Conservation (phyloP, 805 yeast genomes). For the Pichia thaimueangensis region DNA sequence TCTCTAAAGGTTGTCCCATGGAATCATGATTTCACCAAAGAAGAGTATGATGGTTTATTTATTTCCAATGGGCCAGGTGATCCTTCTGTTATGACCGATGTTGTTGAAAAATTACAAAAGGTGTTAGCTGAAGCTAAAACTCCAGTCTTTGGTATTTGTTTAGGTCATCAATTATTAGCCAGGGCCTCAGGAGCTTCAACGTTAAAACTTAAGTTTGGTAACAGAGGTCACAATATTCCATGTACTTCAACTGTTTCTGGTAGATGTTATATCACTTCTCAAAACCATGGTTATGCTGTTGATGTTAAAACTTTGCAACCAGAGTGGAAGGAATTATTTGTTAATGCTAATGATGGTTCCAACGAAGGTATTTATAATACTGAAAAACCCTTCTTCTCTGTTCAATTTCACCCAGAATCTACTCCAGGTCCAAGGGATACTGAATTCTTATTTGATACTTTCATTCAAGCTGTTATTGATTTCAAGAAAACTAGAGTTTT, state of each 20-base stretch:
- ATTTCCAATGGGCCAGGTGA: conserved; percentile 99
- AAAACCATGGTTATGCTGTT: conserved; percentile 98
- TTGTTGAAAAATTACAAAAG: conserved; percentile 52
- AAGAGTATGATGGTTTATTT: conserved; percentile 90
- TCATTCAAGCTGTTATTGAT: conserved; percentile 73
- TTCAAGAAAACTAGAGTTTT: conserved; percentile 48
- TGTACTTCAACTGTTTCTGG: conserved; percentile 79
- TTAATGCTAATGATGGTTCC: conserved; percentile 93
- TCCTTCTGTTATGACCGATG: conserved; percentile 75
- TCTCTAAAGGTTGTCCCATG: conserved; percentile 94
- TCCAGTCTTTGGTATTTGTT: conserved; percentile 96
- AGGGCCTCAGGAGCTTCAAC: conserved; percentile 95
- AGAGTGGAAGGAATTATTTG: conserved; percentile 93
- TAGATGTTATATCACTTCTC: conserved; percentile 96
- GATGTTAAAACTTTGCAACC: conserved; percentile 64
- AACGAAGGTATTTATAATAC: conserved; percentile 97
- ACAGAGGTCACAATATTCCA: conserved; percentile 98
- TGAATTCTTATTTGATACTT: conserved; percentile 91
- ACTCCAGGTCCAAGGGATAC: conserved; percentile 99
- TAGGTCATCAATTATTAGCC: conserved; percentile 95
- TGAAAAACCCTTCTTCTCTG: conserved; percentile 86
- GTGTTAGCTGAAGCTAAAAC: conserved; percentile 63
- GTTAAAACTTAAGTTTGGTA: conserved; percentile 89
- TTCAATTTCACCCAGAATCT: conserved; percentile 98
- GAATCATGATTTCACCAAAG: conserved; percentile 78